Evolutionary conservation across 1,284 basidiomycete genomes (phyloP).

Genomic region (Melampsora larici-populina): DNA sequence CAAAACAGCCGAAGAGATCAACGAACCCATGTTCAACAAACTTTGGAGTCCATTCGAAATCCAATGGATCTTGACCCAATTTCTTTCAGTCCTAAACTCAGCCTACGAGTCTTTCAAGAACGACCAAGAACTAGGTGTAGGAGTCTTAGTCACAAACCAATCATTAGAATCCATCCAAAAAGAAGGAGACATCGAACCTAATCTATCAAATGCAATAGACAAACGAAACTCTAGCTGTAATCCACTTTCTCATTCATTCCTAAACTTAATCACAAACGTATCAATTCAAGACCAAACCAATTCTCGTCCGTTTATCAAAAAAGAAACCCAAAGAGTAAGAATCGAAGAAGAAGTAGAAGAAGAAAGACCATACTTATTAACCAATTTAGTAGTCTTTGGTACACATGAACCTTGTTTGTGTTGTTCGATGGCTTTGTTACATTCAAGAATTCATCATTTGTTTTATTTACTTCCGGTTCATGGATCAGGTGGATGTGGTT

Average conservation of each 20-base stretch:
- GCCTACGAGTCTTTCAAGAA: background rate
- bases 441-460: slow-evolving; percentile 81
- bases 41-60: slow-evolving; percentile 10
- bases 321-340: background rate
- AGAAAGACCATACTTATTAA: slow-evolving; percentile 69
- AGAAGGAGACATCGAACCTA: slow-evolving; percentile 6
- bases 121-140: slow-evolving; percentile 3
- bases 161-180: background rate
- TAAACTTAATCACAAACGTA: slow-evolving; percentile 67
- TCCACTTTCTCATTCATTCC: slow-evolving; percentile 74
- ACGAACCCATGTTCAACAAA: slow-evolving; percentile 11
- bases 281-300: slow-evolving; percentile 53
- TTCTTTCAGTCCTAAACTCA: background rate
- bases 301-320: slow-evolving; percentile 4
- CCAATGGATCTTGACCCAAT: background rate
- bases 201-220: slow-evolving; percentile 61
- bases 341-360: background rate
- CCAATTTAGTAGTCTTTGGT: slow-evolving; percentile 72
- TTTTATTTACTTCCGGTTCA: slow-evolving; percentile 70
- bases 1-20: background rate
- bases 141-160: background rate
- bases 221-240: slow-evolving; percentile 66
- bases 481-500: slow-evolving; percentile 53
- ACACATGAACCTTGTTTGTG: slow-evolving; percentile 93
- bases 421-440: slow-evolving; percentile 89